Evolutionary conservation across 2,329 filamentous ascomycete species (phyloP).

Genomic region (Botrytis paeoniae): DNA sequence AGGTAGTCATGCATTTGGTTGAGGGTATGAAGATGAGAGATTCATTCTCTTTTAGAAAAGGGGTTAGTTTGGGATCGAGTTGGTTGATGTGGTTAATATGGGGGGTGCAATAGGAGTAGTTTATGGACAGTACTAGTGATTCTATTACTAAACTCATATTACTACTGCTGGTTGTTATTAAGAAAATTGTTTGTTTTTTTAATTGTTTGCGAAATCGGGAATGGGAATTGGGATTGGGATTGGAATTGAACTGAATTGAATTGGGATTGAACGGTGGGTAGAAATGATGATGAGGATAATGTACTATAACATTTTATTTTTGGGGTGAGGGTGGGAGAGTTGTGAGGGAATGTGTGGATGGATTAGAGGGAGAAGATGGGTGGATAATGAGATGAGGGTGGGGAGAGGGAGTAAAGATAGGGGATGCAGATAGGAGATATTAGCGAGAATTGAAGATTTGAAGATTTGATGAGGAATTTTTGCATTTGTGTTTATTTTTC

Average conservation of each 20-base stretch:
- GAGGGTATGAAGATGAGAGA: background rate
- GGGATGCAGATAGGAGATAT: background rate
- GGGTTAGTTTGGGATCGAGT: background rate
- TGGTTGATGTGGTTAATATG: background rate
- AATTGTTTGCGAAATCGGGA: background rate
- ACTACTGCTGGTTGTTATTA: background rate
- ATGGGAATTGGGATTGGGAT: background rate
- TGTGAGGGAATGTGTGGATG: background rate
- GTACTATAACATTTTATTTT: constrained; percentile 3
- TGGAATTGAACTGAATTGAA: background rate
- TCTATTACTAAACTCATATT: background rate
- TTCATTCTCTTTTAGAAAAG: background rate
- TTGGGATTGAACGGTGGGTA: background rate
- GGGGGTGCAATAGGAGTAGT: background rate
- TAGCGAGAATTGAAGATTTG: background rate
- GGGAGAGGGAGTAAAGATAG: background rate
- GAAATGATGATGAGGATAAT: constrained; percentile 3
- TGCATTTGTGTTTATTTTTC: too few species aligned
- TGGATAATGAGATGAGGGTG: background rate
- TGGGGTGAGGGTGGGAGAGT: background rate
- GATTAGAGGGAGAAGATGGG: too few species aligned
- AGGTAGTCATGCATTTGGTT: background rate
- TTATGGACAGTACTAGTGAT: background rate
- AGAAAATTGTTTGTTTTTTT: background rate
- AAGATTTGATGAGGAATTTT: background rate